A percentile compares a stretch with the other conserved stretches of the same genome.
Conservation (phyloP, 306 rosid genomes). For the cucumber (Cucumis sativus) region Cucumber_9930_V3 NC_026655.2:23996501-23997000, state of each 20-base stretch:
- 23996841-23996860: neutral
- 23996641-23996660: neutral
- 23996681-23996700: neutral
- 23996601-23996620: slow-evolving; percentile 26
- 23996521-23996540: slow-evolving; percentile 85
- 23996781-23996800: neutral
- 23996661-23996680: neutral
- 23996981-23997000: neutral
- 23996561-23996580: slow-evolving; percentile 94
- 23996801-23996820: neutral
- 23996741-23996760: slow-evolving; percentile 6
- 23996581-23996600: slow-evolving; percentile 69
- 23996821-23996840: neutral
- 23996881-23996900: neutral
- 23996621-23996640: neutral
- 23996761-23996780: slow-evolving; percentile 3
- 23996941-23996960: neutral
- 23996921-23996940: neutral
- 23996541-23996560: slow-evolving; percentile 49
- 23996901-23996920: neutral
- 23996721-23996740: neutral
- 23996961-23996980: neutral
- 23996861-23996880: neutral
- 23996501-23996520: slow-evolving; percentile 83
- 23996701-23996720: slow-evolving; percentile 4